Evolutionary conservation across 148 eudicot species (phyloP).

Genomic region (Cornus kousa): DNA sequence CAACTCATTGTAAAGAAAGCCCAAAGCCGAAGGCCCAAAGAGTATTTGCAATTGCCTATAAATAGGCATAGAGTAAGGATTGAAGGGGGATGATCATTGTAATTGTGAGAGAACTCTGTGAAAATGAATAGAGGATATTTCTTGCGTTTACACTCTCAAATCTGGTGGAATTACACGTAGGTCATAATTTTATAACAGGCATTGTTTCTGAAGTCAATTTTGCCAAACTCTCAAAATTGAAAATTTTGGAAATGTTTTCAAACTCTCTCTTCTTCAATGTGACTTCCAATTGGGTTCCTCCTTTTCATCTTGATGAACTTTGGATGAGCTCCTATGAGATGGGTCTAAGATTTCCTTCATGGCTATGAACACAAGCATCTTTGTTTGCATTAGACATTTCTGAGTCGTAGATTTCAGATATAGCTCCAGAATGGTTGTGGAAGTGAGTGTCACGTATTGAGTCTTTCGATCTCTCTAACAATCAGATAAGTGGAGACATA

Average conservation of each 20-base stretch:
- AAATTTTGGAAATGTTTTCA: neutral
- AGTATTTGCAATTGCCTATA: too few relatives aligned
- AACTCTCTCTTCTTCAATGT: conserved; percentile 17
- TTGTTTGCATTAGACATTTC: conserved; percentile 17
- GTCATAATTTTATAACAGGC: conserved; percentile 9
- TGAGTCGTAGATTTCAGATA: conserved; percentile 11
- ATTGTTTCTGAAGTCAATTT: conserved; percentile 19
- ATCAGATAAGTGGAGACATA: too few relatives aligned
- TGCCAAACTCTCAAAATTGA: conserved; percentile 21
- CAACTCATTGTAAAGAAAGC: too few relatives aligned
- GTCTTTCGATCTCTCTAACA: neutral
- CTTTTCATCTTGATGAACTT: conserved; percentile 24
- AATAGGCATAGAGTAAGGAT: too few relatives aligned
- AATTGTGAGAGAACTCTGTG: too few relatives aligned
- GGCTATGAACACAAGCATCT: conserved; percentile 23
- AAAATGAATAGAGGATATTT: too few relatives aligned
- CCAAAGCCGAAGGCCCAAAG: too few relatives aligned
- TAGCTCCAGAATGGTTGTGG: conserved; percentile 18
- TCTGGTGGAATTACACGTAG: conserved; percentile 9
- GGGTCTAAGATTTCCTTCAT: conserved; percentile 18
- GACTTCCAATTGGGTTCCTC: conserved; percentile 30
- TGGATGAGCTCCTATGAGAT: conserved; percentile 12
- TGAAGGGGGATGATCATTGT: too few relatives aligned
- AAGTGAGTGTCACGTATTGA: neutral
- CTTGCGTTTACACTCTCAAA: too few relatives aligned